phyloP scores from a whole-genome alignment of 140 eudicot species.

The Stevia rebaudiana region DNA sequence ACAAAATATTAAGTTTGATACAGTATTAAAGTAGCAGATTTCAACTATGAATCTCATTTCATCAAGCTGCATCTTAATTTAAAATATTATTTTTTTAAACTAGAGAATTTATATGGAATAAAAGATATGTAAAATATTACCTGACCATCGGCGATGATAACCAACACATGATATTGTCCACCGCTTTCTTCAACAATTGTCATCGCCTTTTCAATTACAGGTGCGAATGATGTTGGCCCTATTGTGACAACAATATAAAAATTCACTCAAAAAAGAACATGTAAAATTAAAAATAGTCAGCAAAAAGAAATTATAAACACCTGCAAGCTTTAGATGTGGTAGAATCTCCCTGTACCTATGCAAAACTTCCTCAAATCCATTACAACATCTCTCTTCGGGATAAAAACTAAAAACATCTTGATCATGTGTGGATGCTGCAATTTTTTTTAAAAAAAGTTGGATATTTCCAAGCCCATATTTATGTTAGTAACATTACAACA shows the following conservation, averaged over 20 bases:
- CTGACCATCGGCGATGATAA: constrained; percentile 98
- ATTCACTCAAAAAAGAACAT: neutral
- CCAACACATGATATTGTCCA: constrained; percentile 90
- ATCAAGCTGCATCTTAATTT: neutral
- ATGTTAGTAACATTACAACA: neutral
- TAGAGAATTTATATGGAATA: neutral
- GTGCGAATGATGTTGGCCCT: constrained; percentile 99
- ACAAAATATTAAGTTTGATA: neutral
- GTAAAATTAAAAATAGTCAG: neutral
- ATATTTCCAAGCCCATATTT: neutral
- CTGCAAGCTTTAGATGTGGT: constrained; percentile 90
- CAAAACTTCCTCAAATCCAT: constrained; percentile 89
- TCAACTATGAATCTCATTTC: neutral
- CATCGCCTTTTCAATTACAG: constrained; percentile 90
- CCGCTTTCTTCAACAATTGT: constrained; percentile 87
- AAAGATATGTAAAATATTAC: constrained; percentile 32
- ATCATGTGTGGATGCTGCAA: constrained; percentile 91
- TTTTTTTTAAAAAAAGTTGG: neutral
- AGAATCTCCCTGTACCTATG: constrained; percentile 75
- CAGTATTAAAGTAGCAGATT: neutral
- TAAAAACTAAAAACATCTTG: constrained; percentile 87
- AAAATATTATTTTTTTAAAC: neutral
- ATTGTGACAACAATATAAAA: constrained; percentile 18
- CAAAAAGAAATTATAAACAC: constrained; percentile 27
- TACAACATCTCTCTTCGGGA: constrained; percentile 76